These are phyloP conservation scores for Leccinum olivaceopallidum DNA, from an alignment of 768 basidiomycete species.

Conservation along the genomic window DNA sequence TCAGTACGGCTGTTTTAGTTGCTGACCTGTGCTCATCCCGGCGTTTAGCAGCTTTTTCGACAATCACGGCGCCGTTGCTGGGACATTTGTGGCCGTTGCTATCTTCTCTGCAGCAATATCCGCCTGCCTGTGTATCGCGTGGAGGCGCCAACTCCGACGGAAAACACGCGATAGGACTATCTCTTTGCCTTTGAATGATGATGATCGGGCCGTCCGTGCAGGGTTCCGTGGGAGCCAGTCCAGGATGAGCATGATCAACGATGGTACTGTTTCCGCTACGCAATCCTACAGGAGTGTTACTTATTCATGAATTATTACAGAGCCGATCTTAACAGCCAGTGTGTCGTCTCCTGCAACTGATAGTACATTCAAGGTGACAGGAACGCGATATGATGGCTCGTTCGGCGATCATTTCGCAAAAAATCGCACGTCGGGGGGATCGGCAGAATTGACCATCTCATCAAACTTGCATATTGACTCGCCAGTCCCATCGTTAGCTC, in stretches of 20 bases:
- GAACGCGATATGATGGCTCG: neutral
- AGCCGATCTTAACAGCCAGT: neutral
- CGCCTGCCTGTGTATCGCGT: constrained; percentile 41
- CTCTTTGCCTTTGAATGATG: constrained; percentile 32
- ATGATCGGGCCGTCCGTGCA: constrained; percentile 10
- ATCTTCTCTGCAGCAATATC: constrained; percentile 49
- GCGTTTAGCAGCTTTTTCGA: constrained; percentile 53
- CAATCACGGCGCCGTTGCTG: constrained; percentile 69
- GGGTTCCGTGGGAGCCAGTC: constrained; percentile 40
- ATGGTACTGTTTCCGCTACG: constrained; percentile 10
- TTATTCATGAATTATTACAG: neutral
- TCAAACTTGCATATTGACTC: constrained; percentile 17
- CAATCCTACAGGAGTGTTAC: constrained; percentile 4
- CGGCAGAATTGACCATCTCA: constrained; percentile 24
- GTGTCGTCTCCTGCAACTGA: neutral
- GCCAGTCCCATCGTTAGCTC: constrained; percentile 32
- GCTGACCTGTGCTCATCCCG: constrained; percentile 1
- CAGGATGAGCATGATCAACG: constrained; percentile 17
- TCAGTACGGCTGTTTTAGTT: constrained; percentile 20
- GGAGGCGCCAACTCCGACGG: constrained; percentile 41
- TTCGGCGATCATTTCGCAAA: constrained; percentile 6
- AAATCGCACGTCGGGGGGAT: constrained; percentile 12
- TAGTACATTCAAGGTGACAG: neutral
- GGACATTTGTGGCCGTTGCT: constrained; percentile 71
- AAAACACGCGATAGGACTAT: constrained; percentile 36